Evolutionary conservation across 2,329 filamentous ascomycete species (phyloP), one percentile per base, ranked within the genome.

Genomic region (Epichloe glyceriae): DNA sequence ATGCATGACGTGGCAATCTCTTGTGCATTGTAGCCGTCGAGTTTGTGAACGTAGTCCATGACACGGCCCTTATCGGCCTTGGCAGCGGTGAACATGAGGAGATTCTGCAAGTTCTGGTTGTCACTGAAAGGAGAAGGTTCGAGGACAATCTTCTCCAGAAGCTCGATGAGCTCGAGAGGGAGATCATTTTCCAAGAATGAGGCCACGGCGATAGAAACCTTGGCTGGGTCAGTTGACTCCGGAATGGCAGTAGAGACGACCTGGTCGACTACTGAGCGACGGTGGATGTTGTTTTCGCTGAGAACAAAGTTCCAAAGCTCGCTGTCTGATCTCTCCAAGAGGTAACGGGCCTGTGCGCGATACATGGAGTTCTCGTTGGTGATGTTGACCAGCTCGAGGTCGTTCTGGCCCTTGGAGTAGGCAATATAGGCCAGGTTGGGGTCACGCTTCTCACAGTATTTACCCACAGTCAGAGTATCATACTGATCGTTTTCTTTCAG

Each of bases 331-430:
- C 93, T 85, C 62, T 96, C 90, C 49, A 98, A 75, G 22, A 98
- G 78, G 69, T 98, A 98, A 38, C 93, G 85, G 52, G 90, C 91
- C 69, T 98, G 93, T n/a, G 87, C 87, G 61, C 90, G 86, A 78
- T 95, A 98, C 93, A 98, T 98, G n/a, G 88, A 84, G 72, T 98
- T 98, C 71, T 98, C 94, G 61, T 97, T 98, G 63, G 93, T 97
- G 63, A 98, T 91, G 68, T 86, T 93, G 70, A 98, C 91, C 51
- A 98, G 79, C 71, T 98, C 94, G 34, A 98, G 72, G 62, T 98
- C 93, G 58, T 98, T 98, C 70, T 96, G 88, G 19, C 93, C 93
- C 75, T 98, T 98, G 61, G 83, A 80, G 68, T 96, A 98, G 55
- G 89, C 87, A 64, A 97, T 95, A 70, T 86, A 95, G 3, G 88